Evolutionary conservation across 2,329 filamentous ascomycete species (phyloP), one percentile per base, ranked within the genome.

Genomic region (Aspergillus novoparasiticus): DNA sequence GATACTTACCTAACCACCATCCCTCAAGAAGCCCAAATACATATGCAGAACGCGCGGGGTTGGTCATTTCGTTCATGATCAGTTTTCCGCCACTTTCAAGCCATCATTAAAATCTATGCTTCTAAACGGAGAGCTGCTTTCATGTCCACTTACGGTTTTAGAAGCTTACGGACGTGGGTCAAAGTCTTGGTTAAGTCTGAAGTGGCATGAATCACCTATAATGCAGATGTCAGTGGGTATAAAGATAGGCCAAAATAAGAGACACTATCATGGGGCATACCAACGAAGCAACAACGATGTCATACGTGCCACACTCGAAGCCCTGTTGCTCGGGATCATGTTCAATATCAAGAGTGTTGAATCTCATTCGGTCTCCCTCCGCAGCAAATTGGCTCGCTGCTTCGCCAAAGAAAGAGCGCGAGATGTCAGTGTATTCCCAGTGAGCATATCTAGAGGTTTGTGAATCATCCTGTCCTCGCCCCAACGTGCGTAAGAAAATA

Each of bases 381-480:
- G 41, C 43, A 10, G 45, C 50, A 50, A 70, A 69, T 28, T 46
- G 21, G 2, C 59, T 34, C 10, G 62, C 51, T 3, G 64, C 67
- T 1, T 59, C 23, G 1, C 57, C 46, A 21, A 70, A 68, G 28
- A 66, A 65, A 2, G 65, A 63, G 10, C 45, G 43, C 6, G 67
- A 69, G 16, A 63, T 68, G 39, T 69, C 67, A 1, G 68, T 70
- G 12, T 58, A 68, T 4, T 64, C 59, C 62, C 60, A 66, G 4
- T 58, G 56, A 11, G 30, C 21, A 14, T 62, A 66, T 26, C 45
- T 32, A 19, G 48, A 11, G 4, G 28, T n/a, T 19, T 51, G 10
- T 12, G 48, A n/a, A 6, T 30, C 12, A 43, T 61, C 59, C n/a
- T 28, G 12, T 2, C 28, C 34, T n/a, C 28, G 23, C 3, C 60